Conservation (phyloP, 305 asterid genomes). For the Fraxinus velutina region DNA sequence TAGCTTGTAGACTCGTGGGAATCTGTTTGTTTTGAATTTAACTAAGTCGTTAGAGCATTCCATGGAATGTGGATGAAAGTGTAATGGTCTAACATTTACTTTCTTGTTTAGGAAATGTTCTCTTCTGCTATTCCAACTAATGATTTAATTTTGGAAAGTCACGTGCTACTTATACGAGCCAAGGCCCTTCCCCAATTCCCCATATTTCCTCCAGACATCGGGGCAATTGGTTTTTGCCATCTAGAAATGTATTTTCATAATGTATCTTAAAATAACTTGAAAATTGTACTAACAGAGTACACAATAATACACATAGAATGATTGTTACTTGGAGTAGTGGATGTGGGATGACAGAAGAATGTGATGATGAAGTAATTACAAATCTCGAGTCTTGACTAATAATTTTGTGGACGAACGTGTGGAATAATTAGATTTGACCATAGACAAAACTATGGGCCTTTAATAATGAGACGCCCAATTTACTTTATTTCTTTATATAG, state of each 20-base stretch:
- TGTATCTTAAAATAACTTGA: background rate
- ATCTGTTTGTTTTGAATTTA: background rate
- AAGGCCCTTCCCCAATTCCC: background rate
- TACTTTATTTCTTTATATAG: background rate
- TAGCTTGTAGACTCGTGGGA: background rate
- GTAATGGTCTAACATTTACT: background rate
- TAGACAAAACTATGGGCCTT: background rate
- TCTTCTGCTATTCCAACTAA: background rate
- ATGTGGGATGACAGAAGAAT: background rate
- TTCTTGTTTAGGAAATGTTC: background rate
- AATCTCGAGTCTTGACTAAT: background rate
- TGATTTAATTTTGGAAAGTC: background rate
- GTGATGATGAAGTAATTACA: constrained; percentile 20
- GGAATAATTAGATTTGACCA: constrained; percentile 16
- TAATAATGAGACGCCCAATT: background rate
- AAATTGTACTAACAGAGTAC: background rate
- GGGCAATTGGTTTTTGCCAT: background rate
- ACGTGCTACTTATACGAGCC: background rate
- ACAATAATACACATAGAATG: background rate
- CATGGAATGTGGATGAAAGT: background rate
- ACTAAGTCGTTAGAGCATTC: background rate
- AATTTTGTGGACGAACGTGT: constrained; percentile 27
- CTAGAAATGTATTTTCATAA: background rate
- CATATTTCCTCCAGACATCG: background rate
- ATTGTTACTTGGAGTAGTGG: background rate